Evolutionary conservation across 2,329 filamentous ascomycete genomes (phyloP), one percentile per base, ranked within the genome.

Genomic region (Coniochaeta ligniaria): DNA sequence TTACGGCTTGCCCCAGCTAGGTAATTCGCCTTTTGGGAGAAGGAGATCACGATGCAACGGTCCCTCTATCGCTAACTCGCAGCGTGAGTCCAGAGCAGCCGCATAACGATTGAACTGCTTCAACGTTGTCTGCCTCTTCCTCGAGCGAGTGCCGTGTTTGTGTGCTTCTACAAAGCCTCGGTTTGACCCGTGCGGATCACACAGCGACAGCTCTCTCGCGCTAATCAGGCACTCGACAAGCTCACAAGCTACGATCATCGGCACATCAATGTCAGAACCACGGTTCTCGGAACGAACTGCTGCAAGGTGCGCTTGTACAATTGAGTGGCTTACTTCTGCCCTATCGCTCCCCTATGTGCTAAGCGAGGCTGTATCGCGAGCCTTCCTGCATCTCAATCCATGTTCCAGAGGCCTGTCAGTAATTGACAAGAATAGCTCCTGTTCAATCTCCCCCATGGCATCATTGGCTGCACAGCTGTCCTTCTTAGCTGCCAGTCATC

Each of bases 111-210:
- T 38, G 54, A 58, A 45, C 43, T 57, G 55, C 58, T 59, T 41
- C 58, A 45, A 59, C 57, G 60, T 38, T 41, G 56, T 59, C 54
- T 60, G 60, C 45, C 52, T 43, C 33, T 58, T 45, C 59, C 33
- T 58, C 33, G 22, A 47, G 43, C 43, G 47, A 52, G 22, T 28
- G n/a, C 26, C 11, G 54, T 56, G 2, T 20, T 20, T 22, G 26
- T 26, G 17, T 56, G 31, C 54, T 57, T 56, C 57, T 33, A 16
- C 31, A 38, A 28, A 47, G 52, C 57, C 52, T 58, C 50, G 65
- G 47, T 64, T 64, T 67, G 65, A 65, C 65, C 68, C 64, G 60
- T 65, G 63, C 60, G 60, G 63, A 64, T 65, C 63, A 68, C 57
- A 64, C 63, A 63, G 33, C 60, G 41, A 47, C 57, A 57, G 61